Conservation (phyloP, 495 filamentous ascomycete species). For the Aspergillus bertholletiae region DNA sequence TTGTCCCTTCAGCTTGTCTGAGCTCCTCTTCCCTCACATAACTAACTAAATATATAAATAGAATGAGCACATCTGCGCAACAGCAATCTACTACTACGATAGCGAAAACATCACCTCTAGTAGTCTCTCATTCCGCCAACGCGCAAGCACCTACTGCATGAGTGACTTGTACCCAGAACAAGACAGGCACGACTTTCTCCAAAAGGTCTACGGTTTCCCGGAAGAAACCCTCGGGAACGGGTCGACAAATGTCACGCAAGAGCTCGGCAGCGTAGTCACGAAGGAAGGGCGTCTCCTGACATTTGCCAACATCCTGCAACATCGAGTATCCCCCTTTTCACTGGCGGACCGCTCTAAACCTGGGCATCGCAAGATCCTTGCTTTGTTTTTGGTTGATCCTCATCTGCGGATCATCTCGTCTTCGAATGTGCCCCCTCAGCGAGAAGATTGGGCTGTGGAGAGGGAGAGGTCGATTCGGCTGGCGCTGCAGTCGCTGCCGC, state of each 20-base stretch:
- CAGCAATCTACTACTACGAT: constrained; percentile 60
- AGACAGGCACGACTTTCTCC: constrained; percentile 24
- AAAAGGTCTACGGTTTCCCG: constrained; percentile 26
- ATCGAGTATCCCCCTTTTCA: constrained; percentile 47
- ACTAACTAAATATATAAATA: constrained; percentile 1
- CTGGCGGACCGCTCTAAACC: constrained; percentile 46
- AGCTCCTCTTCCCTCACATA: too few species aligned
- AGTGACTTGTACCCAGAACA: constrained; percentile 20
- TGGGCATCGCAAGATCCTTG: constrained; percentile 53
- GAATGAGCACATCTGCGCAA: constrained; percentile 56
- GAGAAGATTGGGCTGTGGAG: constrained; percentile 34
- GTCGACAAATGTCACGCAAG: constrained; percentile 19
- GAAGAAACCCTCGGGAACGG: neutral
- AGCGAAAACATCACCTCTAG: constrained; percentile 56
- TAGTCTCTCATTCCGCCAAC: constrained; percentile 48
- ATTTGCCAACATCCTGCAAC: constrained; percentile 41
- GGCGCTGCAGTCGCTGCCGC: constrained; percentile 24
- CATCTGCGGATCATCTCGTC: constrained; percentile 48
- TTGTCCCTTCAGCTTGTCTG: too few species aligned
- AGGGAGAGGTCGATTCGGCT: constrained; percentile 12
- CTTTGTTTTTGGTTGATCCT: constrained; percentile 57
- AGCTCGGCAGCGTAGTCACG: constrained; percentile 31
- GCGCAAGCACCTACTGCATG: constrained; percentile 9
- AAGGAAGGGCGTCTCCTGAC: constrained; percentile 27
- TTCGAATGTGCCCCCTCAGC: constrained; percentile 54